Evolutionary conservation across 1,284 basidiomycete species (phyloP).

Genomic region (Meripilus lineatus): DNA sequence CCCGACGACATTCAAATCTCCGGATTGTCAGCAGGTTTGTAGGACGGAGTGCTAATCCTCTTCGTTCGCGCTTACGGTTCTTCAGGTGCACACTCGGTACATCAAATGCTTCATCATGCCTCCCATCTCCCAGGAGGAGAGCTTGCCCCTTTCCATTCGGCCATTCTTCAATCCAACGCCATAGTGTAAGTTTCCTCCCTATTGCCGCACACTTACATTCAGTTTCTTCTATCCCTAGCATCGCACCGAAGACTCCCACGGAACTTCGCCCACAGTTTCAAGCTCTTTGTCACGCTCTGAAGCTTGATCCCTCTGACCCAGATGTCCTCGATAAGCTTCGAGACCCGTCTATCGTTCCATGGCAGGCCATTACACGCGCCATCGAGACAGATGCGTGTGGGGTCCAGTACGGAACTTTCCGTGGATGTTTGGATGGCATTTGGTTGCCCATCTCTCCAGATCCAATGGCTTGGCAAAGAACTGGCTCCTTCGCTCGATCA

Average conservation of each 20-base stretch:
- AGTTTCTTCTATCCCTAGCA: constrained; percentile 21
- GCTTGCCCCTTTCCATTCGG: constrained; percentile 60
- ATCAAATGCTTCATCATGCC: constrained; percentile 68
- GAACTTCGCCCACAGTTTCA: constrained; percentile 59
- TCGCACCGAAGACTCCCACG: constrained; percentile 49
- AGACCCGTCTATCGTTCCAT: constrained; percentile 44
- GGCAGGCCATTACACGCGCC: constrained; percentile 43
- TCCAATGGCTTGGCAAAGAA: constrained; percentile 66
- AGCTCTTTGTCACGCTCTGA: constrained; percentile 50
- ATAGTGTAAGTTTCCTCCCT: constrained; percentile 46
- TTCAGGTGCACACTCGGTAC: constrained; percentile 67
- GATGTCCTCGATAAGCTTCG: constrained; percentile 45
- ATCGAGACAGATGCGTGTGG: constrained; percentile 56
- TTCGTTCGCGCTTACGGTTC: neutral
- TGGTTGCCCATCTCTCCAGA: constrained; percentile 54
- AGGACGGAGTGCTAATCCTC: neutral
- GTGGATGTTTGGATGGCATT: constrained; percentile 53
- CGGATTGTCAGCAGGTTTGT: constrained; percentile 65
- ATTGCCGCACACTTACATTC: constrained; percentile 11
- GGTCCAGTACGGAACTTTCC: constrained; percentile 54
- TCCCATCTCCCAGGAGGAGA: constrained; percentile 56
- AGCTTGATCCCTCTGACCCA: constrained; percentile 46
- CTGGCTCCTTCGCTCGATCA: constrained; percentile 49
- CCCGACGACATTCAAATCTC: constrained; percentile 54
- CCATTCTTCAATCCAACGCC: constrained; percentile 67